A percentile compares a stretch with the other conserved stretches of the same genome.
phyloP scores from a whole-genome alignment of 768 basidiomycete species.

The Tricholoma hemisulphureum region DNA sequence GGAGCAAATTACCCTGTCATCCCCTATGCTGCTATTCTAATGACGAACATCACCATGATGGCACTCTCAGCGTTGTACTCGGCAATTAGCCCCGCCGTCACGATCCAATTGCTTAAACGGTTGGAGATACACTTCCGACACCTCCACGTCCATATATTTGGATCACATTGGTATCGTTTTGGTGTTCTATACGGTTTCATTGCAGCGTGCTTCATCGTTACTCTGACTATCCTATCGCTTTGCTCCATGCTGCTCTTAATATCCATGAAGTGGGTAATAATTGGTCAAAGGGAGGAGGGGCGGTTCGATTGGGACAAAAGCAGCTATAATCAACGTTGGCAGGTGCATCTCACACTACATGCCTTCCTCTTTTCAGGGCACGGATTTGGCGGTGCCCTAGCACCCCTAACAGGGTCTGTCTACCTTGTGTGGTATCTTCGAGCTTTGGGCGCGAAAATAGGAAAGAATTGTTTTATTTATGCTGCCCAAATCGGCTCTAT shows the following conservation, averaged over 20 bases:
- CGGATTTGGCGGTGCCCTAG: conserved; percentile 42
- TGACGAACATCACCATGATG: conserved; percentile 37
- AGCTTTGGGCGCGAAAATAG: conserved; percentile 44
- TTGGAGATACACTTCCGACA: conserved; percentile 24
- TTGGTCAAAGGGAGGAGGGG: conserved; percentile 39
- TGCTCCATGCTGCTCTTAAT: conserved; percentile 41
- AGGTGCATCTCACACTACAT: conserved; percentile 41
- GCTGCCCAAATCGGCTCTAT: conserved; percentile 42
- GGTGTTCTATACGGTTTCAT: conserved; percentile 40
- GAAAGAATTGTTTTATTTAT: conserved; percentile 40
- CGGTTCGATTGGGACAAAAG: conserved; percentile 46
- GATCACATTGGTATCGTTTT: conserved; percentile 37
- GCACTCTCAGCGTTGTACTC: conserved; percentile 39
- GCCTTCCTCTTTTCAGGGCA: conserved; percentile 39
- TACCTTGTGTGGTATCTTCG: conserved; percentile 47
- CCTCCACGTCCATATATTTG: conserved; percentile 33
- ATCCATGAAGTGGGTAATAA: conserved; percentile 41
- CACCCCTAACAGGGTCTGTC: conserved; percentile 37
- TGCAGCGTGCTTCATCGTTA: conserved; percentile 35
- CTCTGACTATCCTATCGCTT: conserved; percentile 38
- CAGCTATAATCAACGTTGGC: conserved; percentile 50
- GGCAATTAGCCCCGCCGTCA: conserved; percentile 39
- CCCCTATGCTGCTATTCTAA: conserved; percentile 36
- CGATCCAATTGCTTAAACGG: conserved; percentile 35
- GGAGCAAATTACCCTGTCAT: conserved; percentile 40